Evolutionary conservation across 352 stramenopile species (phyloP).

Genomic region (Globisporangium splendens): DNA sequence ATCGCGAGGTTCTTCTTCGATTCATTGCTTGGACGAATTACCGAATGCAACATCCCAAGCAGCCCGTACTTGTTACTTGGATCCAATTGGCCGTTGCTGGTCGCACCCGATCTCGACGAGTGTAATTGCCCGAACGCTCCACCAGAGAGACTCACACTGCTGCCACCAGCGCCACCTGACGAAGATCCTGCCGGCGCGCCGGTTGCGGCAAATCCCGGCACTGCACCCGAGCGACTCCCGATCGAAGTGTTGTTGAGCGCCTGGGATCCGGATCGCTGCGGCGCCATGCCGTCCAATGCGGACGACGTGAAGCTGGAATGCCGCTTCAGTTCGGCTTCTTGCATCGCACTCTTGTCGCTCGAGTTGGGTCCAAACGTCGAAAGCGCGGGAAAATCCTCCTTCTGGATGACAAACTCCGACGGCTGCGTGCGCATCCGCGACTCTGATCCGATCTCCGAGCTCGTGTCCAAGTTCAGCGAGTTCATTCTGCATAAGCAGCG

Average conservation of each 20-base stretch:
- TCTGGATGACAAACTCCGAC: constrained; percentile 86
- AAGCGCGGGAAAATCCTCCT: constrained; percentile 81
- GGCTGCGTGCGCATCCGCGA: constrained; percentile 40
- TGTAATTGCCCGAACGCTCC: constrained; percentile 62
- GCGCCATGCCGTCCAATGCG: constrained; percentile 55
- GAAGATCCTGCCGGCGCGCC: not conserved
- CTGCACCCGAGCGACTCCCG: constrained; percentile 31
- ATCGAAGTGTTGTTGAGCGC: constrained; percentile 53
- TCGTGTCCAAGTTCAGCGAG: constrained; percentile 51
- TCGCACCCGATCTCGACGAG: constrained; percentile 14
- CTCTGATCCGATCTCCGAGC: constrained; percentile 14
- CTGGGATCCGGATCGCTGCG: constrained; percentile 35
- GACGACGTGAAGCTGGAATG: constrained; percentile 73
- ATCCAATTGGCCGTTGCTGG: constrained; percentile 48
- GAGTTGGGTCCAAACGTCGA: constrained; percentile 51
- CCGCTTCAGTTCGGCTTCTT: constrained; percentile 51
- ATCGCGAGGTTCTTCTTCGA: constrained; percentile 74
- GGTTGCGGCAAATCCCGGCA: constrained; percentile 3
- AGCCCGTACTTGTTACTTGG: constrained; percentile 76
- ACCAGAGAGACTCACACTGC: constrained; percentile 48
- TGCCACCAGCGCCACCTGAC: constrained; percentile 8
- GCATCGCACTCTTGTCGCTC: constrained; percentile 52
- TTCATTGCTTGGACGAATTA: constrained; percentile 67
- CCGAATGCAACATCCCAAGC: constrained; percentile 75
- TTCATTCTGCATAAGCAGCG: constrained; percentile 36